Evolutionary conservation across 192 early-diverging fungal species (phyloP).

Genomic region (Coemansia sp.): DNA sequence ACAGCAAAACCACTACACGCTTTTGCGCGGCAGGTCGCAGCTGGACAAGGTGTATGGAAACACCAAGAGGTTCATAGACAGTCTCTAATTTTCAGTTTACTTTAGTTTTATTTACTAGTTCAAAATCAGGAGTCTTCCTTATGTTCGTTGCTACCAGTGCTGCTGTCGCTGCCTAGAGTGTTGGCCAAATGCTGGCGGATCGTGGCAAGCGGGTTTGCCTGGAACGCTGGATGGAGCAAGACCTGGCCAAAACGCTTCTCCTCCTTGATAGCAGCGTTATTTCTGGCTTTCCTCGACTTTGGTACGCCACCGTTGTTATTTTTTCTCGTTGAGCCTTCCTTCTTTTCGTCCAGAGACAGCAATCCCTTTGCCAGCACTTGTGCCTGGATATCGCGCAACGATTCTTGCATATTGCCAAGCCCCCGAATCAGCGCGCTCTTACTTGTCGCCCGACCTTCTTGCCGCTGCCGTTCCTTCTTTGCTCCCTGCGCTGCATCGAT

Average conservation of each 20-base stretch:
- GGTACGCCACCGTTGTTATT: neutral
- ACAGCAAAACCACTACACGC: slow-evolving; percentile 24
- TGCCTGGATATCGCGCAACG: slow-evolving; percentile 29
- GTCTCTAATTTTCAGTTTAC: neutral
- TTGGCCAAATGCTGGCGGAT: slow-evolving; percentile 76
- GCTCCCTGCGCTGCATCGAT: slow-evolving; percentile 55
- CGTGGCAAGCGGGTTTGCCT: slow-evolving; percentile 67
- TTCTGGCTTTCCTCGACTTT: slow-evolving; percentile 56
- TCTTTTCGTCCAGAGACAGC: slow-evolving; percentile 12
- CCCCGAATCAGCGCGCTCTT: slow-evolving; percentile 57
- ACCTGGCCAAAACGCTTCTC: slow-evolving; percentile 74
- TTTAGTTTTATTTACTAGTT: neutral
- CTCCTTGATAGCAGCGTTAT: slow-evolving; percentile 66
- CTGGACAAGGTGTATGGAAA: slow-evolving; percentile 15
- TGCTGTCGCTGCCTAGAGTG: slow-evolving; percentile 43
- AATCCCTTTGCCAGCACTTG: slow-evolving; percentile 21
- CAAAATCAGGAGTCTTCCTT: neutral
- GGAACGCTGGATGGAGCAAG: slow-evolving; percentile 68
- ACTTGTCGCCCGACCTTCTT: slow-evolving; percentile 41
- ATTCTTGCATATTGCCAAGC: slow-evolving; percentile 52
- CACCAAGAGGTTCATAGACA: slow-evolving; percentile 6
- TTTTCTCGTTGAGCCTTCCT: neutral
- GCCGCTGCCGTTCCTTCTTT: slow-evolving; percentile 52
- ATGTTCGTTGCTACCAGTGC: neutral
- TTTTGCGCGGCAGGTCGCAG: slow-evolving; percentile 25